Percentiles rank a stretch among this genome's conserved stretches.
These are phyloP conservation scores for Actinomortierella wolfii DNA, from an alignment of 371 early-diverging fungal genomes.

Conservation along the genomic window DNA sequence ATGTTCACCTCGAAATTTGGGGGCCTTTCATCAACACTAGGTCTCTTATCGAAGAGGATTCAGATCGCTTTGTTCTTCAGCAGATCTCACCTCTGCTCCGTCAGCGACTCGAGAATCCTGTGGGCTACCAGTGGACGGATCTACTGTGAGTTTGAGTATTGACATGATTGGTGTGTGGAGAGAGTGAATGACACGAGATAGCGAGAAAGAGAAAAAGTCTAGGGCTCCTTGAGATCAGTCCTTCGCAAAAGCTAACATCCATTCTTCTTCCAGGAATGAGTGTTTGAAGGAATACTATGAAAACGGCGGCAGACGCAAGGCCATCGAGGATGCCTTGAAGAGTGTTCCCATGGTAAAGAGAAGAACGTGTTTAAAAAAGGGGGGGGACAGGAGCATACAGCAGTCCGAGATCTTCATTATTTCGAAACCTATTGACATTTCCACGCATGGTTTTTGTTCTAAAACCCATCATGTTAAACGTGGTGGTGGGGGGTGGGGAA, in stretches of 20 bases:
- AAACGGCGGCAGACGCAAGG: slow-evolving; percentile 17
- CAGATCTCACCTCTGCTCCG: slow-evolving; percentile 26
- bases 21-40: slow-evolving; percentile 6
- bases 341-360: slow-evolving; percentile 17
- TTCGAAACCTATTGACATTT: too few relatives aligned
- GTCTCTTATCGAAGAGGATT: slow-evolving; percentile 41
- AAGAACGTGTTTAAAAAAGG: too few relatives aligned
- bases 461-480: too few relatives aligned
- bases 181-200: background rate
- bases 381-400: too few relatives aligned
- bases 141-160: slow-evolving; percentile 16
- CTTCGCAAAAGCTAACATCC: too few relatives aligned
- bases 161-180: too few relatives aligned
- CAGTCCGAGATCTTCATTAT: too few relatives aligned
- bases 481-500: too few relatives aligned
- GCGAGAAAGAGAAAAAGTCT: too few relatives aligned
- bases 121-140: slow-evolving; percentile 41
- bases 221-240: too few relatives aligned
- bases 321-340: slow-evolving; percentile 16
- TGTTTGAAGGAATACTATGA: slow-evolving; percentile 35
- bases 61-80: slow-evolving; percentile 40
- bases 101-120: slow-evolving; percentile 17
- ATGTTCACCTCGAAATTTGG: background rate
- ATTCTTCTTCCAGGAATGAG: slow-evolving; percentile 35
- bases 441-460: too few relatives aligned